Evolutionary conservation across 2,329 filamentous ascomycete species (phyloP).

Genomic region (Xylariaceae sp.): DNA sequence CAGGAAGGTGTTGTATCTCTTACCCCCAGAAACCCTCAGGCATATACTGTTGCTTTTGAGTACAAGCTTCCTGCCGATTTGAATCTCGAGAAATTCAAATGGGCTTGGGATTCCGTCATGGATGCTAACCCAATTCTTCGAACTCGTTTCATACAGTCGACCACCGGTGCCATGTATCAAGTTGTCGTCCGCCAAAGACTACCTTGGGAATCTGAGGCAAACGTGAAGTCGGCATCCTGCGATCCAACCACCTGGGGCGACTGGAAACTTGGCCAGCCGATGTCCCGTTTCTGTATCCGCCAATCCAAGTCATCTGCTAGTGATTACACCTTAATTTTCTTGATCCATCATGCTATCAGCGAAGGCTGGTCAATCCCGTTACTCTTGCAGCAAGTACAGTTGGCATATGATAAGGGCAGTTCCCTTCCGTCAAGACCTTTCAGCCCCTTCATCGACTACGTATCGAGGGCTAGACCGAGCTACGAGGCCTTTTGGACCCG

Average conservation of each 20-base stretch:
- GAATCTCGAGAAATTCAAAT: background rate
- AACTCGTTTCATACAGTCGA: conserved; percentile 7
- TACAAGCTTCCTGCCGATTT: conserved; percentile 2
- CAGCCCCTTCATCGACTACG: conserved; percentile 6
- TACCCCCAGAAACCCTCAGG: background rate
- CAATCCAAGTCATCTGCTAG: background rate
- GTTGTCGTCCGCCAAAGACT: background rate
- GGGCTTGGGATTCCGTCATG: background rate
- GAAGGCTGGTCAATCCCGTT: conserved; percentile 10
- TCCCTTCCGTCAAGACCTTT: conserved; percentile 1
- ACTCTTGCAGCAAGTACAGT: conserved; percentile 3
- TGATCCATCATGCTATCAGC: conserved; percentile 5
- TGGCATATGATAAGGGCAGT: background rate
- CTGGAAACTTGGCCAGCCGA: background rate
- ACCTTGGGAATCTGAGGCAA: background rate
- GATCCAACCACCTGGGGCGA: background rate
- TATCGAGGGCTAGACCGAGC: background rate
- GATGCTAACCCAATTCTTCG: conserved; percentile 7
- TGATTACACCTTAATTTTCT: background rate
- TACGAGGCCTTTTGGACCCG: conserved; percentile 1
- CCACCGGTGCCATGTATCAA: background rate
- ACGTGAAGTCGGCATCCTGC: background rate
- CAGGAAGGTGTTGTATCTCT: conserved; percentile 9
- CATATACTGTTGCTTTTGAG: conserved; percentile 1
- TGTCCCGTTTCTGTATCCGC: background rate